phyloP scores from a whole-genome alignment of 2,329 filamentous ascomycete genomes.

The Arthrobotrys pseudoclavata region DNA sequence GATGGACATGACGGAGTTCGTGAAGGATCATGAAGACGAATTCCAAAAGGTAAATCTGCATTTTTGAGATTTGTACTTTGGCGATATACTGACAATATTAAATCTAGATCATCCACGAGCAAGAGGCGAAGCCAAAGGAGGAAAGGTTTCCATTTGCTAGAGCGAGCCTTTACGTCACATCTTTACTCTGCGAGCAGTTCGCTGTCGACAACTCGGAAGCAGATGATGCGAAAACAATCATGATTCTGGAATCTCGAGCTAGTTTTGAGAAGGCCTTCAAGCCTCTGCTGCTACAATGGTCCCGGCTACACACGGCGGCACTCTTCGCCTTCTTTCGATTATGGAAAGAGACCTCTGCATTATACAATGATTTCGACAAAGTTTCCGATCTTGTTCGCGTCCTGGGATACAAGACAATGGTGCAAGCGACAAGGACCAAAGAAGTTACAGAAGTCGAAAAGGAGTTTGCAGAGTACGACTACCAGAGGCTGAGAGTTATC shows the following conservation, averaged over 20 bases:
- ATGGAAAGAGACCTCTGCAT: constrained; percentile 91
- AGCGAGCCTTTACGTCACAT: constrained; percentile 86
- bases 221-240: constrained; percentile 82
- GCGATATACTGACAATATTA: constrained; percentile 2
- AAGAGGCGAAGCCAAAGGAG: constrained; percentile 78
- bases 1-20: constrained; percentile 97
- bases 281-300: constrained; percentile 92
- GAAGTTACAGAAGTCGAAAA: constrained; percentile 90
- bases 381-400: constrained; percentile 92
- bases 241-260: constrained; percentile 79
- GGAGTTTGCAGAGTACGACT: constrained; percentile 86
- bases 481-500: constrained; percentile 80
- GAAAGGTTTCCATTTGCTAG: constrained; percentile 88
- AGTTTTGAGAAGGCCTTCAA: constrained; percentile 89
- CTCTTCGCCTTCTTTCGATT: constrained; percentile 89
- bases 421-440: constrained; percentile 82
- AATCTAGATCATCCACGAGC: constrained; percentile 77
- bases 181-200: constrained; percentile 94
- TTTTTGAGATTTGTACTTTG: neutral
- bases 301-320: constrained; percentile 85
- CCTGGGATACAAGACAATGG: constrained; percentile 88
- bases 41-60: constrained; percentile 81
- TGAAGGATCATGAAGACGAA: constrained; percentile 88
- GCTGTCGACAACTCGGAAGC: constrained; percentile 87
- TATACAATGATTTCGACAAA: constrained; percentile 90